phyloP scores from a whole-genome alignment of 768 basidiomycete species.

The Boletellus emodensis region DNA sequence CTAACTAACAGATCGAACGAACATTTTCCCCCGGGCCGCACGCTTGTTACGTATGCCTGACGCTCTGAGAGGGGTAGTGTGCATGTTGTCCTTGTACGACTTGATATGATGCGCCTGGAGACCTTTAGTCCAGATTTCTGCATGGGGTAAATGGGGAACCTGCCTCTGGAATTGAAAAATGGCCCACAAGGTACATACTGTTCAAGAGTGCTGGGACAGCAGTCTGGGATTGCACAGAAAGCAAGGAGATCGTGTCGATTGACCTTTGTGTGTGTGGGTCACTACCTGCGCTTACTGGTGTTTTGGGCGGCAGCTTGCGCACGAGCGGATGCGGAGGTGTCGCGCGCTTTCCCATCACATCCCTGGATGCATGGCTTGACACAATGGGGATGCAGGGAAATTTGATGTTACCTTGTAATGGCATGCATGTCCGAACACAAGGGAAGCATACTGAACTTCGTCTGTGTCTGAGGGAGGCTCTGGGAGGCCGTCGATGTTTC shows the following conservation, averaged over 20 bases:
- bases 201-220: constrained; percentile 10
- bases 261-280: not conserved
- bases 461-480: constrained; percentile 43
- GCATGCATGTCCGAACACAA: constrained; percentile 47
- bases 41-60: constrained; percentile 23
- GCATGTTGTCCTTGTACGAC: constrained; percentile 13
- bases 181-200: constrained; percentile 26
- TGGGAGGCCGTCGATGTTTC: constrained; percentile 39
- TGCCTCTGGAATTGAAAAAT: constrained; percentile 23
- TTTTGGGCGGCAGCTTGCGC: constrained; percentile 23
- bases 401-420: constrained; percentile 27
- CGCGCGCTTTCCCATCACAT: constrained; percentile 22
- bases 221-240: constrained; percentile 8
- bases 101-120: constrained; percentile 20
- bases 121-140: constrained; percentile 20
- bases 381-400: not conserved
- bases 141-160: not conserved
- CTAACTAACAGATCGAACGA: constrained; percentile 3
- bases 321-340: constrained; percentile 32
- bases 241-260: not conserved
- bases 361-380: constrained; percentile 14
- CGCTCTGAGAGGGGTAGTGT: constrained; percentile 12
- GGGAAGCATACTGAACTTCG: constrained; percentile 48
- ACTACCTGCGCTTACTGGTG: constrained; percentile 18
- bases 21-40: constrained; percentile 25